These are phyloP conservation scores for Cordyceps farinosa DNA, from an alignment of 2,329 filamentous ascomycete species.

Conservation along the genomic window DNA sequence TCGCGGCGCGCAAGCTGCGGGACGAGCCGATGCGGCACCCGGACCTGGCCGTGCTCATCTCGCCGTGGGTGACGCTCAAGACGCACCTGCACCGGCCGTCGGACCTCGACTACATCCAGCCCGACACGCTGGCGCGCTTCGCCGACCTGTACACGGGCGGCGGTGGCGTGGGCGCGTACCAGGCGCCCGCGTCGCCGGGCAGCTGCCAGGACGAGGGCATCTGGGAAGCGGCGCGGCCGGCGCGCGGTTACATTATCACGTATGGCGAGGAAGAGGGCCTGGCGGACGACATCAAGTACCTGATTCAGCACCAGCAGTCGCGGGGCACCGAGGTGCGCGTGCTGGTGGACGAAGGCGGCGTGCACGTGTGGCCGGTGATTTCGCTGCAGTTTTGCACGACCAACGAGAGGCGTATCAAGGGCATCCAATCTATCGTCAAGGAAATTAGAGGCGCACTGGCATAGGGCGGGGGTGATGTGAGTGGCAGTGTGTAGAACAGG, in stretches of 20 bases:
- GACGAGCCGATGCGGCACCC: constrained; percentile 29
- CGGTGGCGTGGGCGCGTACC: constrained; percentile 36
- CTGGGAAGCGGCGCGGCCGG: constrained; percentile 66
- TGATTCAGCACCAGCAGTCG: constrained; percentile 54
- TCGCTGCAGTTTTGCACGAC: constrained; percentile 52
- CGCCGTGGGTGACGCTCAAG: constrained; percentile 74
- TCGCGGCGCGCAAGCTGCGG: constrained; percentile 41
- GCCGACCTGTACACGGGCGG: constrained; percentile 63
- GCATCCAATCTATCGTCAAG: constrained; percentile 42
- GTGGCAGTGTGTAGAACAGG: constrained; percentile 19
- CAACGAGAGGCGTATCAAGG: constrained; percentile 48
- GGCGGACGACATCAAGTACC: constrained; percentile 61
- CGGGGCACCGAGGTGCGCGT: constrained; percentile 52
- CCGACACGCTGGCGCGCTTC: constrained; percentile 62
- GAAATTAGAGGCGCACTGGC: constrained; percentile 35
- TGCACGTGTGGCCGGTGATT: constrained; percentile 82
- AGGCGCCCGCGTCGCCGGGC: constrained; percentile 58
- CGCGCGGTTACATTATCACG: constrained; percentile 63
- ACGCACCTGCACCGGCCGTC: constrained; percentile 66
- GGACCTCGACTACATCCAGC: constrained; percentile 70
- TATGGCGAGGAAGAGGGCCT: constrained; percentile 79
- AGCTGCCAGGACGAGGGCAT: constrained; percentile 60
- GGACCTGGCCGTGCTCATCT: constrained; percentile 66
- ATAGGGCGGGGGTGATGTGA: neutral
- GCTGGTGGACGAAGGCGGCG: constrained; percentile 60